Percentiles rank a stretch among this genome's conserved stretches.
Conservation (phyloP, 192 early-diverging fungal genomes). For the Chytriomyces confervae region DNA sequence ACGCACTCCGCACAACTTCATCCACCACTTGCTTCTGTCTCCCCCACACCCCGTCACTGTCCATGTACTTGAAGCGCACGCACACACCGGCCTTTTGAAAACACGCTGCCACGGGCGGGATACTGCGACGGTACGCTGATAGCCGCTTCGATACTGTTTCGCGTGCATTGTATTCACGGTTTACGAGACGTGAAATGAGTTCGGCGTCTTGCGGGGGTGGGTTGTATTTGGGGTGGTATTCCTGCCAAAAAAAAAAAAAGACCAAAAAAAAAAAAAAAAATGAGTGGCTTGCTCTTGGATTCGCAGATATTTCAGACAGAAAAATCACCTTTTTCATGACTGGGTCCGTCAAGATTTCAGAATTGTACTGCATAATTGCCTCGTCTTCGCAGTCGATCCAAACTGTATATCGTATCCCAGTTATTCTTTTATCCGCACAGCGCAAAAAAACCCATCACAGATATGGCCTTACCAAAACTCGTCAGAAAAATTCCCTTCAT, state of each 20-base stretch:
- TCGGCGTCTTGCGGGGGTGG: constrained; percentile 44
- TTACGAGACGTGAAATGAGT: constrained; percentile 45
- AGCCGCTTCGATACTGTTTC: constrained; percentile 12
- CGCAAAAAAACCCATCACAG: background rate
- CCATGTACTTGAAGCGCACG: constrained; percentile 20
- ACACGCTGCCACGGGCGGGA: constrained; percentile 28
- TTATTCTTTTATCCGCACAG: background rate
- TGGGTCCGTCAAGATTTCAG: constrained; percentile 50
- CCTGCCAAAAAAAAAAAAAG: too few relatives aligned
- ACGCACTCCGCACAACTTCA: constrained; percentile 35
- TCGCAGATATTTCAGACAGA: too few relatives aligned
- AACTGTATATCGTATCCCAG: background rate
- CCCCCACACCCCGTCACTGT: constrained; percentile 41
- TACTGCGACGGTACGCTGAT: constrained; percentile 24
- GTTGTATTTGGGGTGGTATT: constrained; percentile 44
- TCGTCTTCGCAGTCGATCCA: constrained; percentile 46
- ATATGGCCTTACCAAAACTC: constrained; percentile 43
- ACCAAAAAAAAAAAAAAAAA: too few relatives aligned
- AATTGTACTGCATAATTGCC: constrained; percentile 38
- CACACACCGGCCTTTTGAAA: constrained; percentile 25
- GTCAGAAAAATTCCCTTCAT: constrained; percentile 44
- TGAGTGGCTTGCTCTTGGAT: too few relatives aligned
- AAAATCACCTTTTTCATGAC: constrained; percentile 31
- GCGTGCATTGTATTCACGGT: constrained; percentile 36
- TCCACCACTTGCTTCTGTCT: constrained; percentile 25